Conservation (phyloP, 371 early-diverging fungal species). For the Capniomyces stellatus region DNA sequence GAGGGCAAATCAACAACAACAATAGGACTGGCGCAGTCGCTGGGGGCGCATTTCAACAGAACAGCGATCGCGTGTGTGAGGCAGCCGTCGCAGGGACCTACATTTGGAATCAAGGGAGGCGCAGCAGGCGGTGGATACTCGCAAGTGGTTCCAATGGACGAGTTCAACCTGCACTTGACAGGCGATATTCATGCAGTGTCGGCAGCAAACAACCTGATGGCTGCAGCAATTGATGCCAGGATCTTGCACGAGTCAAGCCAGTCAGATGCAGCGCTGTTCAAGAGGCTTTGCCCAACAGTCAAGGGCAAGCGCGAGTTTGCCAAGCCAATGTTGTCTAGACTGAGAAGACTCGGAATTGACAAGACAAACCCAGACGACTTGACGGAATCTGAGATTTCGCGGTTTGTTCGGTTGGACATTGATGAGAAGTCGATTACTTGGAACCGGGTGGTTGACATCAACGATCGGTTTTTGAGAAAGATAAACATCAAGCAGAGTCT, state of each 20-base stretch:
- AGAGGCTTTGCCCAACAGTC: slow-evolving; percentile 71
- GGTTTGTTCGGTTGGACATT: slow-evolving; percentile 80
- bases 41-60: slow-evolving; percentile 78
- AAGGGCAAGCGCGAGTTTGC: slow-evolving; percentile 68
- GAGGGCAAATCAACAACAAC: slow-evolving; percentile 96
- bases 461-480: slow-evolving; percentile 83
- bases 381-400: slow-evolving; percentile 52
- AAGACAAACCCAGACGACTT: slow-evolving; percentile 60
- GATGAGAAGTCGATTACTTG: slow-evolving; percentile 82
- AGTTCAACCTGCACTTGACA: slow-evolving; percentile 93
- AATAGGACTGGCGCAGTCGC: slow-evolving; percentile 82
- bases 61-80: slow-evolving; percentile 87
- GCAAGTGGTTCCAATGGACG: slow-evolving; percentile 97
- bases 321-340: slow-evolving; percentile 65
- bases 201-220: slow-evolving; percentile 88
- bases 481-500: slow-evolving; percentile 73
- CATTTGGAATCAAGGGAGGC: slow-evolving; percentile 96
- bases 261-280: slow-evolving; percentile 66
- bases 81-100: slow-evolving; percentile 94
- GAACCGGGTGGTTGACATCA: slow-evolving; percentile 88
- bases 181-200: slow-evolving; percentile 95
- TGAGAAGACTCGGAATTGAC: slow-evolving; percentile 60
- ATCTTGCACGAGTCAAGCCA: slow-evolving; percentile 93
- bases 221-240: slow-evolving; percentile 94
- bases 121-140: slow-evolving; percentile 96